Conservation (phyloP, 257 asterid genomes). For the Solanum rostratum region DNA sequence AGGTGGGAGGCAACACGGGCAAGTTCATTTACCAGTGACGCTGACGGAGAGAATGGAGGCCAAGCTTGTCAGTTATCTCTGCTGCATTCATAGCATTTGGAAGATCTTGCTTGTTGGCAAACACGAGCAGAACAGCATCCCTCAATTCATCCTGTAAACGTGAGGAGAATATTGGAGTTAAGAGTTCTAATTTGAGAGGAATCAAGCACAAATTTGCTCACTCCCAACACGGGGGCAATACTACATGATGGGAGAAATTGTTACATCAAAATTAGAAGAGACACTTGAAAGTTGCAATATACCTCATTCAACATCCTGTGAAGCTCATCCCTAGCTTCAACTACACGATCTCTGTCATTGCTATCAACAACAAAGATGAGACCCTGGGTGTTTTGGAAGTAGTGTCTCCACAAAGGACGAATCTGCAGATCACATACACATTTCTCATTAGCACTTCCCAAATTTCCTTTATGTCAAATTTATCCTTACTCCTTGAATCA, state of each 20-base stretch:
- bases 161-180: neutral
- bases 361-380: neutral
- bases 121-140: neutral
- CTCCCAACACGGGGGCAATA: neutral
- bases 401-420: neutral
- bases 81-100: neutral
- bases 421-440: neutral
- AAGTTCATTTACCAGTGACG: neutral
- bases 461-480: neutral
- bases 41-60: constrained; percentile 4
- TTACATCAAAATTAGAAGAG: neutral
- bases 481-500: neutral
- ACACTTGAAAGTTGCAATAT: neutral
- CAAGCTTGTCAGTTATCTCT: neutral
- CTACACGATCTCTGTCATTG: neutral
- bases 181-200: neutral
- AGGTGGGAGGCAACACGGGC: neutral
- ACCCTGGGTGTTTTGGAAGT: neutral
- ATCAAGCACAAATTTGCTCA: neutral
- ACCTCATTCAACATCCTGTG: neutral
- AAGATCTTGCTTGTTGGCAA: neutral
- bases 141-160: neutral
- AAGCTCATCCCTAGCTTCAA: neutral
- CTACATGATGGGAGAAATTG: neutral
- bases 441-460: neutral